These are phyloP conservation scores for Trichoderma gamsii DNA, from an alignment of 495 filamentous ascomycete species.

Conservation along the genomic window DNA sequence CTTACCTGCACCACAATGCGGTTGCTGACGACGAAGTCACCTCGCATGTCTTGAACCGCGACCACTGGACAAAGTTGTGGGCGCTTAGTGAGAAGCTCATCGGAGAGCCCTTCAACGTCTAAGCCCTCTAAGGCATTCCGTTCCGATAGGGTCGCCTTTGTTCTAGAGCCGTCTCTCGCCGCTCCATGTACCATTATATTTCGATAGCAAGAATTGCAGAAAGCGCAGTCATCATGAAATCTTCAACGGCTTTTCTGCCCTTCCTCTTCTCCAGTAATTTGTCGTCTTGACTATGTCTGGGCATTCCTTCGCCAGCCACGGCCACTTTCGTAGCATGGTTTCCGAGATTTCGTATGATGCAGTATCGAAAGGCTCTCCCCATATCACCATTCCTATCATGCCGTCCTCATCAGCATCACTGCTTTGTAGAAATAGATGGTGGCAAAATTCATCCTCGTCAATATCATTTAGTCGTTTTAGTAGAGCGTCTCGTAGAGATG, in stretches of 20 bases:
- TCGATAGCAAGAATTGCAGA: neutral
- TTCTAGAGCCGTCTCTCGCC: neutral
- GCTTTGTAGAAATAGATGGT: neutral
- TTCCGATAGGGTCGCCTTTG: neutral
- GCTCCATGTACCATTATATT: neutral
- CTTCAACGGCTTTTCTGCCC: neutral
- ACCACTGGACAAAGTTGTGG: conserved; percentile 1
- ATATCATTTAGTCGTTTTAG: neutral
- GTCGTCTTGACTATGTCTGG: neutral
- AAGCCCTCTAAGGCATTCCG: neutral
- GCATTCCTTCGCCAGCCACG: neutral
- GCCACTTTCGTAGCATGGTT: conserved; percentile 5
- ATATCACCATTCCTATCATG: conserved; percentile 9
- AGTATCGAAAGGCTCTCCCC: conserved; percentile 3
- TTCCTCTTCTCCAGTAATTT: neutral
- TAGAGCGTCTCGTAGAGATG: neutral
- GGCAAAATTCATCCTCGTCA: conserved; percentile 4
- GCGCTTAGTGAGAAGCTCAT: conserved; percentile 11
- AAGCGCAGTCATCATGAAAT: neutral
- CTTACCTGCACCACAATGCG: neutral
- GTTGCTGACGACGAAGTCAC: neutral
- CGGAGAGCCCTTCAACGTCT: conserved; percentile 5
- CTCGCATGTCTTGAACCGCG: neutral
- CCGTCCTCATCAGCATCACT: neutral
- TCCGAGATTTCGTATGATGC: neutral